Evolutionary conservation across 495 filamentous ascomycete species (phyloP).

Genomic region (Hamigera avellanea): DNA sequence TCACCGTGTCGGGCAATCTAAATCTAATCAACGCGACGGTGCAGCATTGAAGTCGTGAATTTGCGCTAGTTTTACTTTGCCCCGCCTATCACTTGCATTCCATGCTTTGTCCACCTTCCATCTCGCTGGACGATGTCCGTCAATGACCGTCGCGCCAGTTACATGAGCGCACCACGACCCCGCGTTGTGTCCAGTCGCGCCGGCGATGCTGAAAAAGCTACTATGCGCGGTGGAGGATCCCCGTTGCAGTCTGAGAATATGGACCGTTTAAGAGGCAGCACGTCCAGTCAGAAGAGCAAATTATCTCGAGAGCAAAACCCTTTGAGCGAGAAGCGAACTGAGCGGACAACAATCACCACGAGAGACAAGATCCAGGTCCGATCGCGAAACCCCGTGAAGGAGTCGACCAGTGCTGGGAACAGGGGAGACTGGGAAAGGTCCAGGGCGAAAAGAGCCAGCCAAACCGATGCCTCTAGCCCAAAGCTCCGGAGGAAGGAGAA

Average conservation of each 20-base stretch:
- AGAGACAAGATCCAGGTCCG: constrained; percentile 52
- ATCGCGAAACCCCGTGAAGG: constrained; percentile 55
- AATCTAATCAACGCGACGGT: no score
- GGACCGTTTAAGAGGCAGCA: constrained; percentile 24
- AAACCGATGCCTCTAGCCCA: constrained; percentile 28
- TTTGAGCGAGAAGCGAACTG: constrained; percentile 25
- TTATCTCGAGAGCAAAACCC: constrained; percentile 21
- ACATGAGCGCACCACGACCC: constrained; percentile 36
- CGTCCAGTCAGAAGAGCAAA: constrained; percentile 23
- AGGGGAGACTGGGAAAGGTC: constrained; percentile 32
- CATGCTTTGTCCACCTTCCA: background rate
- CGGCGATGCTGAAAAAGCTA: constrained; percentile 25
- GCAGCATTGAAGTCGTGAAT: no score
- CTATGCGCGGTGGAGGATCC: constrained; percentile 20
- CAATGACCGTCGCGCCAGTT: constrained; percentile 33
- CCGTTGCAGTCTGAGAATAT: constrained; percentile 23
- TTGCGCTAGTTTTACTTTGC: no score
- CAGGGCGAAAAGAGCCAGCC: constrained; percentile 25
- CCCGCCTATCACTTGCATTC: background rate
- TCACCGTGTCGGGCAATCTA: no score
- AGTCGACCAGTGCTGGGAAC: constrained; percentile 31
- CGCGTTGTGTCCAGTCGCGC: constrained; percentile 35
- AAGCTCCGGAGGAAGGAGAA: constrained; percentile 29
- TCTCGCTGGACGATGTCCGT: constrained; percentile 30
- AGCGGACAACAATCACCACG: constrained; percentile 44